These are phyloP conservation scores for Populus nigra DNA, from an alignment of 345 rosid genomes.

Conservation along the genomic window DNA sequence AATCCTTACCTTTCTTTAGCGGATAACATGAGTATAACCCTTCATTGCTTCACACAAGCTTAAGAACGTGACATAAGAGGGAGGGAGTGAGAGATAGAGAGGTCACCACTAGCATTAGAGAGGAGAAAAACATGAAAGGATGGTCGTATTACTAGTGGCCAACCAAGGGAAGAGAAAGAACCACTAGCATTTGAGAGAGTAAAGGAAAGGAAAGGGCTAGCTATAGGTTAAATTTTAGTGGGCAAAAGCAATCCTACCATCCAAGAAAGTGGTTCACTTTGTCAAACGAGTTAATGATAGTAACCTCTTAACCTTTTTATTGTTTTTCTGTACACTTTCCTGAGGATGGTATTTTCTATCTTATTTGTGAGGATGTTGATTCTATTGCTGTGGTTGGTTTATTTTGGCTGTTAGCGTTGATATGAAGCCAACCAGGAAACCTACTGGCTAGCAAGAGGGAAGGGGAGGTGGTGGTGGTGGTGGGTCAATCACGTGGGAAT, in stretches of 20 bases:
- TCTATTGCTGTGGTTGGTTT: slow-evolving; percentile 37
- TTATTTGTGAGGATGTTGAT: slow-evolving; percentile 17
- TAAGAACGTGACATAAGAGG: neutral
- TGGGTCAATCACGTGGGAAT: slow-evolving; percentile 80
- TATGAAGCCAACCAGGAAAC: slow-evolving; percentile 74
- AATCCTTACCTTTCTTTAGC: slow-evolving; percentile 21
- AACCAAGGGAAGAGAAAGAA: slow-evolving; percentile 24
- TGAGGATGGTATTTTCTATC: slow-evolving; percentile 7
- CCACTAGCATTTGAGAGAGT: slow-evolving; percentile 33
- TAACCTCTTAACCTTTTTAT: slow-evolving; percentile 32
- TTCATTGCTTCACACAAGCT: neutral
- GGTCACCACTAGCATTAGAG: slow-evolving; percentile 35
- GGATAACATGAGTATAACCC: slow-evolving; percentile 25
- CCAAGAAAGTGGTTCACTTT: slow-evolving; percentile 32
- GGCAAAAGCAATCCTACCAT: slow-evolving; percentile 31
- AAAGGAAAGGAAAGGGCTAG: neutral
- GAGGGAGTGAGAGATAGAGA: slow-evolving; percentile 11
- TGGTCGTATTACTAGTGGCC: slow-evolving; percentile 2
- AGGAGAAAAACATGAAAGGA: slow-evolving; percentile 9
- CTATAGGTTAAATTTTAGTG: slow-evolving; percentile 25
- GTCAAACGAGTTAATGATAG: slow-evolving; percentile 50
- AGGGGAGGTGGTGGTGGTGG: slow-evolving; percentile 37
- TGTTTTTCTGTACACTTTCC: slow-evolving; percentile 1
- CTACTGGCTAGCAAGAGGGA: slow-evolving; percentile 25
- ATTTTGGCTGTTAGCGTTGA: slow-evolving; percentile 84